These are phyloP conservation scores for Beauveria brongniartii DNA, from an alignment of 2,329 filamentous ascomycete species.

Conservation along the genomic window DNA sequence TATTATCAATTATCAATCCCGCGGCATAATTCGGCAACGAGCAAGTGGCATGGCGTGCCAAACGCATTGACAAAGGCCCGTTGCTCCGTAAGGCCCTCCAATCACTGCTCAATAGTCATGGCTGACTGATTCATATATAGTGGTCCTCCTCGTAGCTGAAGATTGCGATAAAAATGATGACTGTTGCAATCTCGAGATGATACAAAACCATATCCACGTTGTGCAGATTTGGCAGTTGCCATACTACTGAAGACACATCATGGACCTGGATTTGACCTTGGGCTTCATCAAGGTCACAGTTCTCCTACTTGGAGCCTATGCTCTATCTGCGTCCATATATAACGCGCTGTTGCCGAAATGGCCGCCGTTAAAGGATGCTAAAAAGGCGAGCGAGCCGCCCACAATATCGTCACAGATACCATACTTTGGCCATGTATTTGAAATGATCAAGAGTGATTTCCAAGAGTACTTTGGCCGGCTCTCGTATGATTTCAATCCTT, in stretches of 20 bases:
- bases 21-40: neutral
- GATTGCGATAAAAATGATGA: neutral
- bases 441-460: conserved; percentile 3
- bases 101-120: neutral
- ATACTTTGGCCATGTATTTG: neutral
- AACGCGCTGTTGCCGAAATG: neutral
- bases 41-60: neutral
- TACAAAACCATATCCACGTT: neutral
- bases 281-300: neutral
- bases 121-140: neutral
- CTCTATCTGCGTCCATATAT: neutral
- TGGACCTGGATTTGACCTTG: neutral
- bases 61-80: neutral
- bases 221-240: neutral
- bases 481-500: neutral
- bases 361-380: neutral
- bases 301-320: neutral
- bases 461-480: conserved; percentile 9
- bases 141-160: neutral
- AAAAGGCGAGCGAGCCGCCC: neutral
- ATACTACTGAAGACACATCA: neutral
- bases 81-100: neutral
- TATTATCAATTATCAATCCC: too few relatives aligned
- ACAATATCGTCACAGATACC: conserved; percentile 6
- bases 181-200: neutral